Conservation (phyloP, 2,329 filamentous ascomycete species). For the Epichloe scottii region DNA sequence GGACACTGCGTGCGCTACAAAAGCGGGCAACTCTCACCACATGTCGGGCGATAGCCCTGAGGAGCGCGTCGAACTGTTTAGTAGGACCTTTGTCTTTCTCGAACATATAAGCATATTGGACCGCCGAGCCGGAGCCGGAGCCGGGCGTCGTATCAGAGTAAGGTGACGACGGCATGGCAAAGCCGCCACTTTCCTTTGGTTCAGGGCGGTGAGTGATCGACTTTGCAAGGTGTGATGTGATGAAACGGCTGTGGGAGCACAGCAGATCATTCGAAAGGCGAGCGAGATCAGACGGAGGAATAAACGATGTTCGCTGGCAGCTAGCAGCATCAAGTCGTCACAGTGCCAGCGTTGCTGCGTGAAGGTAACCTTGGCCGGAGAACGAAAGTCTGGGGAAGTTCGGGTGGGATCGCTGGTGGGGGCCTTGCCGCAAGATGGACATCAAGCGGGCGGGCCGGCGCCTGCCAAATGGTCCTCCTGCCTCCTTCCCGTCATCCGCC, state of each 20-base stretch:
- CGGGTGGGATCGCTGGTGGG: background rate
- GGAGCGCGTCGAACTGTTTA: constrained; percentile 51
- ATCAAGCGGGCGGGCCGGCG: background rate
- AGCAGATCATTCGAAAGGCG: background rate
- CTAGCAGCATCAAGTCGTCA: background rate
- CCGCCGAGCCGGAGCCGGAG: constrained; percentile 12
- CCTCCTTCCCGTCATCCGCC: background rate
- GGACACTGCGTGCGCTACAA: background rate
- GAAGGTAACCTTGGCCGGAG: background rate
- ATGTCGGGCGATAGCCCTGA: constrained; percentile 54
- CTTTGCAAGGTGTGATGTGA: background rate
- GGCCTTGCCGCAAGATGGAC: no score
- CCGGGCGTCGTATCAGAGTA: constrained; percentile 14
- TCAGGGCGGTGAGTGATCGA: no score
- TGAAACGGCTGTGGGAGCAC: constrained; percentile 2
- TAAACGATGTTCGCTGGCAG: no score
- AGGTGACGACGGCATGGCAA: constrained; percentile 12
- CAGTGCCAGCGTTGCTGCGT: background rate
- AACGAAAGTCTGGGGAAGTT: background rate
- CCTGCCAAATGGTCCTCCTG: background rate
- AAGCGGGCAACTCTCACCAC: constrained; percentile 45
- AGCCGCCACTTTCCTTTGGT: constrained; percentile 3
- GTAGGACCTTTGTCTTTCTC: constrained; percentile 55
- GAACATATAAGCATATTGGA: constrained; percentile 55
- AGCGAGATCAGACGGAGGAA: background rate